Evolutionary conservation across 768 basidiomycete species (phyloP), one percentile per base, ranked within the genome.

Genomic region (Pleurotus ostreatus): DNA sequence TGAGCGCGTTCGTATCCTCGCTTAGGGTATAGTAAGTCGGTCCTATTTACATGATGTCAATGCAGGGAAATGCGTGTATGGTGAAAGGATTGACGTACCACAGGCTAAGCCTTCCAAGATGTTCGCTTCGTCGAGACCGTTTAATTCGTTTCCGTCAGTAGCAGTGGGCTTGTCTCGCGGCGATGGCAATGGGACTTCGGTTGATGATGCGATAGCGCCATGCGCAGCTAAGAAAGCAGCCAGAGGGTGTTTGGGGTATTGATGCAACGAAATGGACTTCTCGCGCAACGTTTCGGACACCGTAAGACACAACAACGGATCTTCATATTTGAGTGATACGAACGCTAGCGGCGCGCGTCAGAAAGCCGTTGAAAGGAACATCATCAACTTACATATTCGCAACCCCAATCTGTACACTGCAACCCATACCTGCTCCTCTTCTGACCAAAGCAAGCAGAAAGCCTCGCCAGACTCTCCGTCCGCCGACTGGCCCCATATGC

Each of bases 241-340:
- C 2, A 83, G 68, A 4, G 81, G 80, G 60, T 79, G 76, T 7
- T 72, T 71, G 7, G 74, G 65, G n/a, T 53, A 53, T 43, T 74
- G 73, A 4, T 69, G 65, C 1, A 78, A 62, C 12, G 78, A 69
- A 5, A 89, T 66, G 0, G 86, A 81, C 62, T 84, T 89, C 20
- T 95, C 92, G 48, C 94, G 82, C n/a, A 96, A 73, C 0, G 94
- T 97, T n/a, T 85, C 79, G 2, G 90, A 92, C 3, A 86, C 78
- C 0, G 94, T 97, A 25, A 97, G 70, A 63, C 88, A 93, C 23
- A 97, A 78, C 9, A 96, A 69, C 8, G 94, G 94, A 58, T 94
- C 83, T 2, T 74, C 63, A 47, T 88, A 81, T 34, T 78, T 75
- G 13, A 92, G 82, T 30, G 85, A 80, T 25, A 94, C 70, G 66